Evolutionary conservation across 2,329 filamentous ascomycete genomes (phyloP).

Genomic region (Aspergillus neotritici): DNA sequence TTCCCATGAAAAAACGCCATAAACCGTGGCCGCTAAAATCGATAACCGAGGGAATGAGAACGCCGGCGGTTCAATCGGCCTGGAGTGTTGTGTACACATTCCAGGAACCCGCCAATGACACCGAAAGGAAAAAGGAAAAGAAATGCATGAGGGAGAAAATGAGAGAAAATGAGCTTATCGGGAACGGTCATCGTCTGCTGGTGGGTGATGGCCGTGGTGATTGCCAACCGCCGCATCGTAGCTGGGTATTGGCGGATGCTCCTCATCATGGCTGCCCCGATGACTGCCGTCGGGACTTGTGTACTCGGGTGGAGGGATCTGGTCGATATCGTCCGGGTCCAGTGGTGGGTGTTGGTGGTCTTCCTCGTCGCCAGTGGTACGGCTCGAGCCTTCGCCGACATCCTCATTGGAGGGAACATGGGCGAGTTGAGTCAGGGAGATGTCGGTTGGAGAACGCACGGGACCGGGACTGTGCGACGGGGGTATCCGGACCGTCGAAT

Average conservation of each 20-base stretch:
- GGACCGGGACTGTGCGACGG: constrained; percentile 82
- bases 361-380: constrained; percentile 24
- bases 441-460: constrained; percentile 86
- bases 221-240: constrained; percentile 67
- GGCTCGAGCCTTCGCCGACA: constrained; percentile 66
- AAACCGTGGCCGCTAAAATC: too few relatives aligned
- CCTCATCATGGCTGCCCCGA: constrained; percentile 51
- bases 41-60: too few relatives aligned
- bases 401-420: constrained; percentile 63
- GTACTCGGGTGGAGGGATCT: constrained; percentile 41
- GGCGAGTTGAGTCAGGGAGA: constrained; percentile 81
- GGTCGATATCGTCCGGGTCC: constrained; percentile 28
- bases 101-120: not conserved
- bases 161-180: not conserved
- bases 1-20: too few relatives aligned
- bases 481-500: constrained; percentile 68
- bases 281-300: constrained; percentile 53
- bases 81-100: not conserved
- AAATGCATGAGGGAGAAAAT: not conserved
- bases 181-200: constrained; percentile 1
- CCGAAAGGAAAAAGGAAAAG: constrained; percentile 1
- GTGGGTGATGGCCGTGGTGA: constrained; percentile 5
- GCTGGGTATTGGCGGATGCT: constrained; percentile 69
- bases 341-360: constrained; percentile 17
- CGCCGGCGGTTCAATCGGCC: too few relatives aligned